A percentile compares a stretch with the other conserved stretches of the same genome.
Conservation (phyloP, 495 filamentous ascomycete species). For the Hyphodiscus hymeniophilus region DNA sequence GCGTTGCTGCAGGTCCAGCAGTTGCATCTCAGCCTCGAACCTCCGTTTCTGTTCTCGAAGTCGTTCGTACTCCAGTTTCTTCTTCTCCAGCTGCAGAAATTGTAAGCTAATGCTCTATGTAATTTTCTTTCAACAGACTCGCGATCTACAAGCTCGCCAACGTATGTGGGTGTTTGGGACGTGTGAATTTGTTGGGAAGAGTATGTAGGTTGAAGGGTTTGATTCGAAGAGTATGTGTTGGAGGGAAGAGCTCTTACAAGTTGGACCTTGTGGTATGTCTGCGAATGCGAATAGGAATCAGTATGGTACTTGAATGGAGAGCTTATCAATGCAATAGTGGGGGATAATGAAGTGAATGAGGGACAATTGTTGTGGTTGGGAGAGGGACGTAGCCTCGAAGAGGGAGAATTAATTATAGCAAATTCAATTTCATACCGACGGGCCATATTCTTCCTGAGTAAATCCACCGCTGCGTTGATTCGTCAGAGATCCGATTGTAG, state of each 20-base stretch:
- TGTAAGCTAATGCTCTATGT: slow-evolving; percentile 20
- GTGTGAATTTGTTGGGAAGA: slow-evolving; percentile 6
- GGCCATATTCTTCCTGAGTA: slow-evolving; percentile 44
- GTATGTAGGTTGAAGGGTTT: too few relatives aligned
- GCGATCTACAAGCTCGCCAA: not conserved
- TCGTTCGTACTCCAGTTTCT: slow-evolving; percentile 76
- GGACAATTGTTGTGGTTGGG: slow-evolving; percentile 1
- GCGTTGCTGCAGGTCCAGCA: slow-evolving; percentile 73
- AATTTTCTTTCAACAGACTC: not conserved
- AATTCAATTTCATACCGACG: slow-evolving; percentile 38
- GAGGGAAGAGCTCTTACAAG: slow-evolving; percentile 27
- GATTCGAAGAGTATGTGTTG: too few relatives aligned
- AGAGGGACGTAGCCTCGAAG: slow-evolving; percentile 14
- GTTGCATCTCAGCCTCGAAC: slow-evolving; percentile 81
- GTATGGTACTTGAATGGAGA: slow-evolving; percentile 1
- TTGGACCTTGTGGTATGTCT: slow-evolving; percentile 37
- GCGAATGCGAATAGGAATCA: slow-evolving; percentile 1
- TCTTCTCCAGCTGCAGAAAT: slow-evolving; percentile 72
- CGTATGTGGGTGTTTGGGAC: not conserved
- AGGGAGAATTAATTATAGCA: slow-evolving; percentile 21
- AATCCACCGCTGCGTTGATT: slow-evolving; percentile 44
- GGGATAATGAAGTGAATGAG: not conserved
- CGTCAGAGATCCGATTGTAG: slow-evolving; percentile 68
- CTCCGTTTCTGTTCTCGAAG: slow-evolving; percentile 76
- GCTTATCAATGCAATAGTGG: slow-evolving; percentile 2